Evolutionary conservation across 1,284 basidiomycete species (phyloP), one percentile per base, ranked within the genome.

Genomic region (Irpex rosettiformis): DNA sequence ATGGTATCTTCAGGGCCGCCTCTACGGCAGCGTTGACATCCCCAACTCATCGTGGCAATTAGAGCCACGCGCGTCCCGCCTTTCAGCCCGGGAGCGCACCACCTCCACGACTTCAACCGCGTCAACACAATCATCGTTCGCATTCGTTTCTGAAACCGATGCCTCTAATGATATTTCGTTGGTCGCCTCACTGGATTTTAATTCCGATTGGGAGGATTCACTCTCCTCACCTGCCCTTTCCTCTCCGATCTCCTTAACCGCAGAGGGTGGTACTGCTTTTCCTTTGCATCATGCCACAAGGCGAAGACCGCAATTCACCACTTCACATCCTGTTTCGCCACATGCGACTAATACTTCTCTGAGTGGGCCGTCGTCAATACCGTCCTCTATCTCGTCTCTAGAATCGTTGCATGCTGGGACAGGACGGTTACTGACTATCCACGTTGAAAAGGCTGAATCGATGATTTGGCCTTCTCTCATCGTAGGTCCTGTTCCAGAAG

Each of bases 401-500:
- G 89, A 91, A 62, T 90, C 88, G 2, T 67, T 88, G 47, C 82
- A 84, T 58, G 75, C 78, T 5, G 79, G 79, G 8, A 78, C 84
- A 1, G 86, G 85, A 45, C 77, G 86, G 60, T 75, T 91, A 37
- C 70, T 91, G 62, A 91, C 89, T 2, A 72, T 91, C 42, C 86
- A 91, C 68, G 70, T 92, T 61, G 89, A 90, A 67, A 91, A 91
- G 71, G 82, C 84, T n/a, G 80, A 86, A 61, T 84, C 88, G 4
- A 78, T 84, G 48, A 91, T 92, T 49, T 91, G 89, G 89, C 89
- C 89, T 0, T 87, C 86, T 8, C 75, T 91, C 37, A 81, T 91
- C 51, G 78, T 87, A 8, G 89, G 89, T 0, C 85, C 89, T 24
- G 85, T 83, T n/a, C 83, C 86, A 0, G 79, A 83, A 54, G 72